Evolutionary conservation across 1,139 yeast genomes (phyloP), one percentile per base, ranked within the genome.

Genomic region (Suhomyces anneliseae): DNA sequence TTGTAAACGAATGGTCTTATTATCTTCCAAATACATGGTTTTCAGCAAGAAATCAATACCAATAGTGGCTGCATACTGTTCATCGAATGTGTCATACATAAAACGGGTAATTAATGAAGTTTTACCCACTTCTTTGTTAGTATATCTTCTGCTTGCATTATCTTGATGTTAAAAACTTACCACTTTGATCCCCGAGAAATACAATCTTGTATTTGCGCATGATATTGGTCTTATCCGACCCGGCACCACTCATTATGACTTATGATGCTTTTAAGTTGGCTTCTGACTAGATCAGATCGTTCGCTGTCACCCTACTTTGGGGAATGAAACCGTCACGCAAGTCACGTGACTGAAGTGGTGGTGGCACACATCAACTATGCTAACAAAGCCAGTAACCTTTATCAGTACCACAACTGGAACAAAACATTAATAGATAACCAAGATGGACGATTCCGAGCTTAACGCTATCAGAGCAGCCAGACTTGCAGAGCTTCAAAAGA

Each of bases 31-130:
- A 58, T 81, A 82, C 68, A 82, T 79, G 14, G 84, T 70, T 55
- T 92, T 93, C 44, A 96, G 88, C 57, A 93, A 78, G 65, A 93
- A 93, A 66, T 93, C 99, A 53, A 93, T 93, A 26, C 99, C 99
- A 47, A 93, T 90, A 2, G 99, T 93, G 34, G 99, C 98, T 1
- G 89, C 89, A 65, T 87, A 88, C 63, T 93, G 96, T 42, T 95
- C 95, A 66, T 93, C 97, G 65, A 93, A 93, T n/a, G 97, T 88
- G 64, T 93, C 98, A 66, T 93, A 92, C 98, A 93, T 93, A 71
- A 93, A 93, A 54, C 99, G 76, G 15, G 99, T 90, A 58, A 93
- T 88, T 51, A 93, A 78, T 7, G 98, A 92, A 8, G 99, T 93
- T 67, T 93, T 93, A 37, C 99, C 99, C 42, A 93, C 93, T 72